These are phyloP conservation scores for Brassica carinata DNA, from an alignment of 345 rosid species.

Conservation along the genomic window DNA sequence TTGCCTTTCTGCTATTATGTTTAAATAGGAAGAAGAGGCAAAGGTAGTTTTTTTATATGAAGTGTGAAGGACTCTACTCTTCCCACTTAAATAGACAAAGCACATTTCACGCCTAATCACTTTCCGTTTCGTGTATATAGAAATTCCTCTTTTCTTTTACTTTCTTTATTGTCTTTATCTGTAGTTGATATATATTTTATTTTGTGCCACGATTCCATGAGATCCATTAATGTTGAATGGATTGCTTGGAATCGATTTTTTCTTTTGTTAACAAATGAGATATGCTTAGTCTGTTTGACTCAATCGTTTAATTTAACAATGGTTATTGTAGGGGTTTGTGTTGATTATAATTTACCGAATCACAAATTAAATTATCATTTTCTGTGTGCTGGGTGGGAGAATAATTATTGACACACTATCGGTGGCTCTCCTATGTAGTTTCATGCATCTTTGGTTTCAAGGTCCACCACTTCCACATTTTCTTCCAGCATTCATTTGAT, in stretches of 20 bases:
- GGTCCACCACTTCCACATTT: constrained; percentile 31
- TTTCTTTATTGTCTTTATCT: constrained; percentile 1
- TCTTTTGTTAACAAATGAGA: neutral
- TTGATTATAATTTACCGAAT: constrained; percentile 9
- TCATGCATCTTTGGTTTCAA: constrained; percentile 25
- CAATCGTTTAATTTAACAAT: neutral
- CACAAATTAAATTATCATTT: constrained; percentile 12
- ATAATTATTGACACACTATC: constrained; percentile 37
- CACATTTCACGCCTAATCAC: constrained; percentile 19
- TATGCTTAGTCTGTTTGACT: neutral
- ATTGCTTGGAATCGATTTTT: neutral
- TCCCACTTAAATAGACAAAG: constrained; percentile 36
- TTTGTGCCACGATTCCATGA: neutral
- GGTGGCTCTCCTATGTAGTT: constrained; percentile 26
- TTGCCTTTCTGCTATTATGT: constrained; percentile 7
- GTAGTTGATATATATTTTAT: neutral
- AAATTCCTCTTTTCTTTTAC: neutral
- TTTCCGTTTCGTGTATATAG: neutral
- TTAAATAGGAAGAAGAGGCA: constrained; percentile 10
- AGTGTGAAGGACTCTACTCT: constrained; percentile 19
- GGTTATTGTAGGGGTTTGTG: neutral
- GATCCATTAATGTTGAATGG: neutral
- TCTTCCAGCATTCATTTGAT: neutral
- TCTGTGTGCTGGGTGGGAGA: constrained; percentile 36
- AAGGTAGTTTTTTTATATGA: constrained; percentile 4